phyloP scores from a whole-genome alignment of 139 green algal species.

The Choricystis sp. region DNA sequence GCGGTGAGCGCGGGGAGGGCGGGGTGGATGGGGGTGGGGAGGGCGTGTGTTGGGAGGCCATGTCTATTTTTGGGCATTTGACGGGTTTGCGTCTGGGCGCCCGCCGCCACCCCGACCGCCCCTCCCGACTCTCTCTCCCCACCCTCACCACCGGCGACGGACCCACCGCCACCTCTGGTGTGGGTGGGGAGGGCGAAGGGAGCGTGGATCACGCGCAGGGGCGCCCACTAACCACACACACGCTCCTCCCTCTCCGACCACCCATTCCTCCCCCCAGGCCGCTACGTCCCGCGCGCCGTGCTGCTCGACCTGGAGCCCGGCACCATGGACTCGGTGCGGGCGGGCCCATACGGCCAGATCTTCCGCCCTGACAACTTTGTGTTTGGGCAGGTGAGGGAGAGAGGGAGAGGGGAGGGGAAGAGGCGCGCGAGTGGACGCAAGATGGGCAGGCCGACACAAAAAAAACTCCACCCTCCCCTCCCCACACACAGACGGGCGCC shows the following conservation, averaged over 20 bases:
- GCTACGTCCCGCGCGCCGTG: constrained; percentile 93
- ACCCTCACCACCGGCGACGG: background rate
- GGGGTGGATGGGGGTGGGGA: background rate
- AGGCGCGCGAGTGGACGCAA: background rate
- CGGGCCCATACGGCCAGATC: constrained; percentile 90
- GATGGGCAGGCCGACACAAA: background rate
- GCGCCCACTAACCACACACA: too few species aligned
- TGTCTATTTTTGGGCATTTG: too few species aligned
- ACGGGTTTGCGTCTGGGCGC: too few species aligned
- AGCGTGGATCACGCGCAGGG: too few species aligned
- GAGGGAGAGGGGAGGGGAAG: background rate
- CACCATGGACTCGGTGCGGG: constrained; percentile 91
- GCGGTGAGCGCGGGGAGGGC: constrained; percentile 30
- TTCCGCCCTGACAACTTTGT: constrained; percentile 96
- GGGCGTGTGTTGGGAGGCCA: background rate
- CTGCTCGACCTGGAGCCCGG: constrained; percentile 97
- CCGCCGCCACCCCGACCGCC: too few species aligned
- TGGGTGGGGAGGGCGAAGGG: too few species aligned
- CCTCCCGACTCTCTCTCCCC: background rate
- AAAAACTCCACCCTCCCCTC: constrained; percentile 22
- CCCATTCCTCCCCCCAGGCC: constrained; percentile 26
- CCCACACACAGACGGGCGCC: too few species aligned
- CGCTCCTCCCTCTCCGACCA: too few species aligned
- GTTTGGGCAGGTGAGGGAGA: constrained; percentile 72
- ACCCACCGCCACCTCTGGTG: too few species aligned